phyloP scores from a whole-genome alignment of 1,139 yeast genomes.

The Kurtzmaniella quercitrusa region DNA sequence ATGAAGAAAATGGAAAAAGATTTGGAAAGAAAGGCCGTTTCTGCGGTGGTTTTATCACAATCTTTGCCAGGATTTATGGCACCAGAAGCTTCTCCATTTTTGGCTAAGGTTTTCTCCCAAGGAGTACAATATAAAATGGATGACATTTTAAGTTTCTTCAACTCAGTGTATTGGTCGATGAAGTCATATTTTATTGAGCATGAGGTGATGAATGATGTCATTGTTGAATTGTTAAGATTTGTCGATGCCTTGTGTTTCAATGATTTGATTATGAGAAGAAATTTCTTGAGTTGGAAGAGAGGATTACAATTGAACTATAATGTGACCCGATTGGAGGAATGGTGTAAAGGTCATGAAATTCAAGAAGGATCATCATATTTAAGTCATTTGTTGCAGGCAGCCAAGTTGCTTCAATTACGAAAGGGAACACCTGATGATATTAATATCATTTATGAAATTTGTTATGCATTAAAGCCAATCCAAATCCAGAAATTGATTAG shows the following conservation, averaged over 20 bases:
- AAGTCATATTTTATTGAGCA: conserved; percentile 84
- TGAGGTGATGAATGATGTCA: conserved; percentile 81
- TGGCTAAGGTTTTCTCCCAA: conserved; percentile 77
- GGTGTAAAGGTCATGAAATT: conserved; percentile 95
- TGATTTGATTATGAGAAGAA: conserved; percentile 91
- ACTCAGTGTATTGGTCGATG: conserved; percentile 91
- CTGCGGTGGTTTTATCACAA: conserved; percentile 92
- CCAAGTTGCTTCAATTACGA: conserved; percentile 87
- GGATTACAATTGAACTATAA: conserved; percentile 96
- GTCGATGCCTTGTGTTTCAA: conserved; percentile 95
- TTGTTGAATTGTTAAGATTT: conserved; percentile 76
- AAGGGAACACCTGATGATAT: conserved; percentile 89
- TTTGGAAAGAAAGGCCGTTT: conserved; percentile 84
- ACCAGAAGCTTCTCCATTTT: conserved; percentile 79
- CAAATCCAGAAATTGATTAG: conserved; percentile 91
- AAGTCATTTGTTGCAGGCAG: conserved; percentile 88
- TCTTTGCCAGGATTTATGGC: conserved; percentile 95
- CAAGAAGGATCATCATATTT: conserved; percentile 87
- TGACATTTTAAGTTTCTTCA: conserved; percentile 85
- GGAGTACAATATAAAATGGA: conserved; percentile 87
- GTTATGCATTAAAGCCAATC: conserved; percentile 89
- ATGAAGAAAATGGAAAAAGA: conserved; percentile 93
- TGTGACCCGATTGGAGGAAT: conserved; percentile 93
- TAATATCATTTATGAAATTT: conserved; percentile 88
- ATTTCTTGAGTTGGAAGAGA: conserved; percentile 95